Percentiles rank a stretch among this genome's conserved stretches.
Conservation (phyloP, 75 land plant species). For the Adiantum capillusveneris region DNA sequence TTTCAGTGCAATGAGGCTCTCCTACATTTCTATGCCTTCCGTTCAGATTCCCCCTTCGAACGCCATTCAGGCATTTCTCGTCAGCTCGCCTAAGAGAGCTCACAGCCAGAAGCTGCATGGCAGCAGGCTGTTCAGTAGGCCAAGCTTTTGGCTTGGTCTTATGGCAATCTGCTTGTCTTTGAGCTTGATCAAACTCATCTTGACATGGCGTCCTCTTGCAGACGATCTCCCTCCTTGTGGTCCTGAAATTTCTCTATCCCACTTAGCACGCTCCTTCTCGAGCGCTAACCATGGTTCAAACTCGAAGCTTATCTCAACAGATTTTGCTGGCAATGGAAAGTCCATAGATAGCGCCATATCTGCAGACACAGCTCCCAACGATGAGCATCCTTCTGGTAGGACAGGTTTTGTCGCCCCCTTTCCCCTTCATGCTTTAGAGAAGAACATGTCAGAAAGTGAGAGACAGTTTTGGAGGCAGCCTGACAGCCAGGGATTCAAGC, state of each 20-base stretch:
- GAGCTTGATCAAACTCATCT: constrained; percentile 9
- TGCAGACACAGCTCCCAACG: background rate
- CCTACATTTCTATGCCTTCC: constrained; percentile 35
- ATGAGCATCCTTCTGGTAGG: background rate
- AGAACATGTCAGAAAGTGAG: constrained; percentile 29
- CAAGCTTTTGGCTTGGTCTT: constrained; percentile 16
- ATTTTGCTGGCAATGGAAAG: background rate
- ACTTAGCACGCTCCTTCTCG: background rate
- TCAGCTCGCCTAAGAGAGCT: background rate
- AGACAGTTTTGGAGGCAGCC: constrained; percentile 79
- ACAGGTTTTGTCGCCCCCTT: constrained; percentile 3
- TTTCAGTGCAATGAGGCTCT: background rate
- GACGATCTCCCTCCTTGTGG: background rate
- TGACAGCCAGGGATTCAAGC: constrained; percentile 52
- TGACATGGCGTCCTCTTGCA: constrained; percentile 7
- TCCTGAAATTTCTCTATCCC: constrained; percentile 8
- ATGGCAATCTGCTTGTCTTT: constrained; percentile 4
- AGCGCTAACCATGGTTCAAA: background rate
- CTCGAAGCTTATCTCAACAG: too few species aligned
- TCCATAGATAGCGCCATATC: background rate
- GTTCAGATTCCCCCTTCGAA: constrained; percentile 12
- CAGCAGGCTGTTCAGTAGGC: background rate
- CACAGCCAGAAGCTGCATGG: background rate
- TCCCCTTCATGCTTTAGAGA: background rate
- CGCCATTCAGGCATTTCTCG: background rate